Percentiles rank a stretch among this genome's conserved stretches.
These are phyloP conservation scores for Viola odorata DNA, from an alignment of 345 rosid species.

Conservation along the genomic window DNA sequence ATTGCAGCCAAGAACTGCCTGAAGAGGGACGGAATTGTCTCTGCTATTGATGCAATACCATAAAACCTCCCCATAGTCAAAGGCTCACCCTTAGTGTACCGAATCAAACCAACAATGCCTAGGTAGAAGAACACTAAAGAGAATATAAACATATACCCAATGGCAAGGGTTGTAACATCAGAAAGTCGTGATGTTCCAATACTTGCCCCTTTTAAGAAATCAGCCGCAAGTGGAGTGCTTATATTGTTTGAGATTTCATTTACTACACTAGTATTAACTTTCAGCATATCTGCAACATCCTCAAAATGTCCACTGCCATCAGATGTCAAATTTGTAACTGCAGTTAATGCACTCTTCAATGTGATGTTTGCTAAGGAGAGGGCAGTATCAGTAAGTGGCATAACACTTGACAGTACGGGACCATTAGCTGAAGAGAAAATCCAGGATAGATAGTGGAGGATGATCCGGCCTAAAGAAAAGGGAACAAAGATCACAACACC, in stretches of 20 bases:
- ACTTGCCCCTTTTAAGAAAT: conserved; percentile 57
- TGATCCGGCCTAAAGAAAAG: conserved; percentile 80
- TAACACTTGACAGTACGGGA: conserved; percentile 54
- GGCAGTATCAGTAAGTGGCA: conserved; percentile 63
- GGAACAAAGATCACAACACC: conserved; percentile 92
- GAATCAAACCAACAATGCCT: conserved; percentile 69
- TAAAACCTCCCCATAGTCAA: conserved; percentile 71
- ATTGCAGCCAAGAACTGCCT: conserved; percentile 94
- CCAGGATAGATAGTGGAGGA: conserved; percentile 68
- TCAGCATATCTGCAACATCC: conserved; percentile 55
- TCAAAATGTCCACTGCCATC: conserved; percentile 47
- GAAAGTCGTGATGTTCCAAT: conserved; percentile 75
- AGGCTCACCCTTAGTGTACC: conserved; percentile 96
- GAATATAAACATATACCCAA: conserved; percentile 82
- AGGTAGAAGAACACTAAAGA: conserved; percentile 71
- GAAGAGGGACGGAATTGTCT: conserved; percentile 80
- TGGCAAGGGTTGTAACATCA: conserved; percentile 88
- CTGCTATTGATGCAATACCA: conserved; percentile 79
- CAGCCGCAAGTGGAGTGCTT: conserved; percentile 45
- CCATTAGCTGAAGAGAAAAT: conserved; percentile 74
- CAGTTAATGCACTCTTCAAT: conserved; percentile 60
- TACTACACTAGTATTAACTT: conserved; percentile 57
- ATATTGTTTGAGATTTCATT: conserved; percentile 51
- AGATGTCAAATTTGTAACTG: conserved; percentile 72
- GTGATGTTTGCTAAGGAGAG: conserved; percentile 69